These are phyloP conservation scores for Gonium pectorale DNA, from an alignment of 139 green algal genomes.

Conservation along the genomic window DNA sequence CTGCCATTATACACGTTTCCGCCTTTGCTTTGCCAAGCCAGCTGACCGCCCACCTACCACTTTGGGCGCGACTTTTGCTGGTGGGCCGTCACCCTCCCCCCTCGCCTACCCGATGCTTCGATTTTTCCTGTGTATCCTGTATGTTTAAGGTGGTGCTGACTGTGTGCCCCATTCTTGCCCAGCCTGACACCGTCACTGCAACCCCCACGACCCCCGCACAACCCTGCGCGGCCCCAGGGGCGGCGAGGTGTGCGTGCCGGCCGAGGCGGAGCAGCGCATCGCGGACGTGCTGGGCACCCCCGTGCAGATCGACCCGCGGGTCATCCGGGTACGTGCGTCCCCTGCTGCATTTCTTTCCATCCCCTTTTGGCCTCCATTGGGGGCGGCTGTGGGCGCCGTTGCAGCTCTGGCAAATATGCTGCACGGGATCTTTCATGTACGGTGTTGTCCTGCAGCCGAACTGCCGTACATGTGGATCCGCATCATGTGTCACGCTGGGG, in stretches of 20 bases:
- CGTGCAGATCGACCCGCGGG: slow-evolving; percentile 21
- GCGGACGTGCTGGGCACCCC: slow-evolving; percentile 34
- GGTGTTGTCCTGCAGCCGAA: background rate
- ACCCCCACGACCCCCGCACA: background rate
- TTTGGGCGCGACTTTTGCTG: too few species aligned
- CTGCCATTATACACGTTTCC: too few species aligned
- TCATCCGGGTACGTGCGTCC: background rate
- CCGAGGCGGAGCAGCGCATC: slow-evolving; percentile 68
- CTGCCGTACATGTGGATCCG: background rate
- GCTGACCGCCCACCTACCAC: too few species aligned
- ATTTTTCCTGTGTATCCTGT: background rate
- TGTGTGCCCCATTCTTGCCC: background rate
- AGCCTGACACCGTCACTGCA: background rate
- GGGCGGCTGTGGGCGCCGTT: background rate
- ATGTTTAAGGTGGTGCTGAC: background rate
- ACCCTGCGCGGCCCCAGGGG: background rate
- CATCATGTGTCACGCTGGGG: background rate
- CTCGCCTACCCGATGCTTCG: background rate
- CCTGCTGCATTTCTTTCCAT: background rate
- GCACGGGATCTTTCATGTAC: background rate
- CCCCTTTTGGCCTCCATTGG: background rate
- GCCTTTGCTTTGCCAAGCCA: too few species aligned
- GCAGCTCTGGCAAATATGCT: background rate
- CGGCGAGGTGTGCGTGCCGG: slow-evolving; percentile 57
- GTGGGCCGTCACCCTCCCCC: too few species aligned